Conservation (phyloP, 2,329 filamentous ascomycete genomes). For the Pyrenophora seminiperda region DNA sequence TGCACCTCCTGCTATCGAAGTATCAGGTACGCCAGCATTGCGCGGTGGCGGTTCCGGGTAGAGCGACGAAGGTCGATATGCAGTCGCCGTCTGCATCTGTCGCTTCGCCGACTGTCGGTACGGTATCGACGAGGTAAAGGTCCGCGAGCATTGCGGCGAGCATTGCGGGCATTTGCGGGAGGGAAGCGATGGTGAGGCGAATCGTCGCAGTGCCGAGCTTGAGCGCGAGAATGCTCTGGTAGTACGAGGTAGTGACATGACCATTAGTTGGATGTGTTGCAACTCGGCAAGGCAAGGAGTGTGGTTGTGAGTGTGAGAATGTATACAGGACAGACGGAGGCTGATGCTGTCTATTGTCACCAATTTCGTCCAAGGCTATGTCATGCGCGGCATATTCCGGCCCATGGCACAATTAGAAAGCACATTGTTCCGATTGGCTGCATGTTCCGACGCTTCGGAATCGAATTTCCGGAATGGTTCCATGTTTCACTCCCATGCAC, state of each 20-base stretch:
- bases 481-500: no score
- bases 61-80: constrained; percentile 66
- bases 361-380: constrained; percentile 30
- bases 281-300: background rate
- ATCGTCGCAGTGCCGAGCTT: constrained; percentile 28
- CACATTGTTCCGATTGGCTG: constrained; percentile 21
- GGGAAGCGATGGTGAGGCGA: constrained; percentile 33
- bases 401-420: constrained; percentile 25
- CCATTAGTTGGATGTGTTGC: constrained; percentile 13
- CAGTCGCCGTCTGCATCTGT: constrained; percentile 67
- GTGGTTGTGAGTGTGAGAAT: constrained; percentile 11
- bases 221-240: constrained; percentile 33
- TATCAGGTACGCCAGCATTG: constrained; percentile 63
- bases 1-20: constrained; percentile 62
- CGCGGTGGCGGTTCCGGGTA: constrained; percentile 62
- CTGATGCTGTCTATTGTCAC: constrained; percentile 17
- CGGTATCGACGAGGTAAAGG: constrained; percentile 50
- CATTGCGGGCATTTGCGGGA: constrained; percentile 51
- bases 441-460: constrained; percentile 11
- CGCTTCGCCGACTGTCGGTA: constrained; percentile 45
- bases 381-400: constrained; percentile 31
- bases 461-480: constrained; percentile 15
- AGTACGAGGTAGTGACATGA: constrained; percentile 42
- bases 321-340: constrained; percentile 12
- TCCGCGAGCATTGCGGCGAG: constrained; percentile 53